These are phyloP conservation scores for Sapria himalayana DNA, from an alignment of 345 rosid species.

Conservation along the genomic window DNA sequence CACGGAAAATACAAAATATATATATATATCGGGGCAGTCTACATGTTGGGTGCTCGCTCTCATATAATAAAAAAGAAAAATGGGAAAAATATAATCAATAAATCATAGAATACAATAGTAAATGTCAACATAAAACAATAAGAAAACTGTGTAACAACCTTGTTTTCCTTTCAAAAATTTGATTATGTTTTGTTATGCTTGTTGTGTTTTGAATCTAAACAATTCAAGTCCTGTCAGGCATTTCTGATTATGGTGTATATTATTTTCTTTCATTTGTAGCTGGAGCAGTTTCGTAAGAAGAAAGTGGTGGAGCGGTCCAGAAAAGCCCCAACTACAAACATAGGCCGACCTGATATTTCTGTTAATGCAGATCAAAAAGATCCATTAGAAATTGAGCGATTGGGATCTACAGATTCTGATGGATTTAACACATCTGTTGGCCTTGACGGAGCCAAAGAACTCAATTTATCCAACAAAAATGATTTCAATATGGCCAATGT, in stretches of 20 bases:
- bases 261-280: slow-evolving; percentile 19
- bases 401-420: slow-evolving; percentile 21
- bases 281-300: slow-evolving; percentile 93
- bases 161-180: no score
- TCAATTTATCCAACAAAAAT: slow-evolving; percentile 7
- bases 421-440: slow-evolving; percentile 28
- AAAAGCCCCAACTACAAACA: slow-evolving; percentile 26
- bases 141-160: no score
- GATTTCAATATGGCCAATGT: slow-evolving; percentile 6
- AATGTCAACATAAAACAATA: no score
- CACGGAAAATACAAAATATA: no score
- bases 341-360: slow-evolving; percentile 19
- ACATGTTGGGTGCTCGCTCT: no score
- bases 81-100: no score
- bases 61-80: no score
- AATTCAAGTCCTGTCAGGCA: no score
- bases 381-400: slow-evolving; percentile 17
- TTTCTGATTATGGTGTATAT: neutral
- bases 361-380: slow-evolving; percentile 14
- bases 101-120: no score
- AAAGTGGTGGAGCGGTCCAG: slow-evolving; percentile 77
- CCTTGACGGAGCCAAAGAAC: slow-evolving; percentile 11
- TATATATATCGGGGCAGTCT: no score
- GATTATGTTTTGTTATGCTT: no score
- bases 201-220: no score